phyloP scores from a whole-genome alignment of 768 basidiomycete species.

The Russula dissimulans region DNA sequence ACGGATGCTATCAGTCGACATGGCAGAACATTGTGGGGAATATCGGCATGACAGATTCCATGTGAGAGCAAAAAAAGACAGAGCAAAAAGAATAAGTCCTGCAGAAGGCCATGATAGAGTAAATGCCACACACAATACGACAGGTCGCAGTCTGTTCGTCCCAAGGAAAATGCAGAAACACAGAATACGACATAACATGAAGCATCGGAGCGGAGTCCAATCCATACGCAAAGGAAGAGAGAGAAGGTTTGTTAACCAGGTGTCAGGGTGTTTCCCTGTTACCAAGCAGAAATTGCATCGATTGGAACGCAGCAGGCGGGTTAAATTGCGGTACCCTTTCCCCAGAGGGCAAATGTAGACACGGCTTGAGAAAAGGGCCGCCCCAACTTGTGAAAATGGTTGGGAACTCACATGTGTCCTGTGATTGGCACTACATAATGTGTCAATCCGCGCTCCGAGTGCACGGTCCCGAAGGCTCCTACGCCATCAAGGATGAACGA shows the following conservation, averaged over 20 bases:
- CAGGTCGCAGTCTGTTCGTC: no score
- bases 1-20: background rate
- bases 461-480: constrained; percentile 15
- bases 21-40: background rate
- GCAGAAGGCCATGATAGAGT: no score
- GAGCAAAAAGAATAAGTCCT: background rate
- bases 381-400: background rate
- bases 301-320: constrained; percentile 14
- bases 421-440: constrained; percentile 16
- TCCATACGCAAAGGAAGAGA: background rate
- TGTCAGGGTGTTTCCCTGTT: background rate
- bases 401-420: constrained; percentile 17
- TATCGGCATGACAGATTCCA: background rate
- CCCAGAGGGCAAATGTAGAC: background rate
- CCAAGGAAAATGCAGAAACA: no score
- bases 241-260: background rate
- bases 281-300: constrained; percentile 14
- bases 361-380: background rate
- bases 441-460: constrained; percentile 18
- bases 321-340: constrained; percentile 18
- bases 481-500: constrained; percentile 16
- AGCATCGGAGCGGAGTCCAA: background rate
- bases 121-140: no score
- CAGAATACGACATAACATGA: no score
- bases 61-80: background rate